phyloP scores from a whole-genome alignment of 2,329 filamentous ascomycete species.

The Trichoderma afroharzianum region DNA sequence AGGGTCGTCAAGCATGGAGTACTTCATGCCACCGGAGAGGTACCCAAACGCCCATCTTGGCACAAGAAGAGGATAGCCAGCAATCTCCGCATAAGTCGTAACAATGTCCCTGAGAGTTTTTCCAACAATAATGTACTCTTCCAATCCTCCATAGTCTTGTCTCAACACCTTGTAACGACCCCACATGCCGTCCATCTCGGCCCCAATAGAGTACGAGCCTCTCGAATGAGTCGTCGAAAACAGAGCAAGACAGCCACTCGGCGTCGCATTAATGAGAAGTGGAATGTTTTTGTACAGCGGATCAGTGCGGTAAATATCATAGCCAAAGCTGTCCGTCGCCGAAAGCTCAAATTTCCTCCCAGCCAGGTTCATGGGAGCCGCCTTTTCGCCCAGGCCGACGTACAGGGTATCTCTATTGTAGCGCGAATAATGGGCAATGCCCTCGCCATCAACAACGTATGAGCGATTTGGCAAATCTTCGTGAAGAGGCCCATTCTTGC shows the following conservation, averaged over 20 bases:
- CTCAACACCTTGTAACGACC: slow-evolving; percentile 71
- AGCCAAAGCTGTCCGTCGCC: slow-evolving; percentile 69
- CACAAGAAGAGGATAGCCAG: slow-evolving; percentile 64
- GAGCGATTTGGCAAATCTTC: slow-evolving; percentile 62
- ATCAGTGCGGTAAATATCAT: slow-evolving; percentile 67
- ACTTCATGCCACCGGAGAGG: slow-evolving; percentile 61
- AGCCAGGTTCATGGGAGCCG: slow-evolving; percentile 68
- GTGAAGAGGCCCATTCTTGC: slow-evolving; percentile 49
- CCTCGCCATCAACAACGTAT: slow-evolving; percentile 59
- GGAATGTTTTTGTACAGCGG: slow-evolving; percentile 75
- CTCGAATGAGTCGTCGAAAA: slow-evolving; percentile 65
- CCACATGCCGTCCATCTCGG: slow-evolving; percentile 74
- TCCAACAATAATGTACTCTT: slow-evolving; percentile 67
- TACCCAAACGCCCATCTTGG: slow-evolving; percentile 73
- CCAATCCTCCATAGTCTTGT: slow-evolving; percentile 67
- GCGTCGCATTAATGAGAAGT: slow-evolving; percentile 64
- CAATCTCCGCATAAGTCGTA: slow-evolving; percentile 61
- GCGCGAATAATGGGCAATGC: slow-evolving; percentile 61
- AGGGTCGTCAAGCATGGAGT: slow-evolving; percentile 47
- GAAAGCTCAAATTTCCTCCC: slow-evolving; percentile 63
- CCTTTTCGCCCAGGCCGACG: slow-evolving; percentile 68
- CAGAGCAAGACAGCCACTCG: slow-evolving; percentile 60
- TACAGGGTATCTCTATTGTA: slow-evolving; percentile 63
- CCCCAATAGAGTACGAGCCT: slow-evolving; percentile 63
- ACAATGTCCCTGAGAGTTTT: slow-evolving; percentile 65